Conservation (phyloP, 2,329 filamentous ascomycete species). For the Arthroderma sp. region DNA sequence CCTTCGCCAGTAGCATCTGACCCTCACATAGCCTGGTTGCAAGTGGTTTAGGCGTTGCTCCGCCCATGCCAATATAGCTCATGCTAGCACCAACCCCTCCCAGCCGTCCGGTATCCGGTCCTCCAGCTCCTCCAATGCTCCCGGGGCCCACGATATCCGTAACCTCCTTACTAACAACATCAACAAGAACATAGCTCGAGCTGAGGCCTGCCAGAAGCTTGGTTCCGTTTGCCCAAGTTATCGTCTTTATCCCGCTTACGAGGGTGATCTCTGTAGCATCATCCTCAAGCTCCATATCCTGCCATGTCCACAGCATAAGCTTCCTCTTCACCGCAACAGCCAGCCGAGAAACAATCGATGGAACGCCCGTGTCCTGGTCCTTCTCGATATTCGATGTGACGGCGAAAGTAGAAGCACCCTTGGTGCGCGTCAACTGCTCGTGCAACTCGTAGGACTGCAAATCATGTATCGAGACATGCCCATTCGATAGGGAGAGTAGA, state of each 20-base stretch:
- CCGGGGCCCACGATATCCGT: slow-evolving; percentile 71
- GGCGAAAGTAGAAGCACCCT: slow-evolving; percentile 79
- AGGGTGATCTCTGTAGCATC: slow-evolving; percentile 67
- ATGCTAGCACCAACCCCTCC: slow-evolving; percentile 76
- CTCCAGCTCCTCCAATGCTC: slow-evolving; percentile 52
- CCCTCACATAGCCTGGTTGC: slow-evolving; percentile 70
- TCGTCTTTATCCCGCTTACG: slow-evolving; percentile 69
- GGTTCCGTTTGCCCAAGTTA: slow-evolving; percentile 83
- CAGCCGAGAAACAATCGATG: slow-evolving; percentile 80
- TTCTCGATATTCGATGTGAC: slow-evolving; percentile 93
- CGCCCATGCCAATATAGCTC: slow-evolving; percentile 92
- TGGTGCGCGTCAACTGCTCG: slow-evolving; percentile 69
- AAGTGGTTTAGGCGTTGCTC: slow-evolving; percentile 81
- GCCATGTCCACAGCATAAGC: slow-evolving; percentile 86
- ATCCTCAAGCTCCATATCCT: slow-evolving; percentile 69
- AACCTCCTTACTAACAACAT: slow-evolving; percentile 61
- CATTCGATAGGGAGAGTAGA: slow-evolving; percentile 81
- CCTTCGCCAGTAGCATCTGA: slow-evolving; percentile 87
- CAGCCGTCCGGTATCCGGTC: slow-evolving; percentile 59
- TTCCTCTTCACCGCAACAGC: slow-evolving; percentile 89
- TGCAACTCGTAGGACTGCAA: slow-evolving; percentile 71
- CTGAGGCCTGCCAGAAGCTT: slow-evolving; percentile 84
- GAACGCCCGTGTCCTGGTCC: slow-evolving; percentile 73
- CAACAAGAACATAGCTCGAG: slow-evolving; percentile 77
- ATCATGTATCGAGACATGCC: slow-evolving; percentile 80